Base-by-base conservation (phyloP, 179 eudicot species). In the Spergularia azorica region DNA sequence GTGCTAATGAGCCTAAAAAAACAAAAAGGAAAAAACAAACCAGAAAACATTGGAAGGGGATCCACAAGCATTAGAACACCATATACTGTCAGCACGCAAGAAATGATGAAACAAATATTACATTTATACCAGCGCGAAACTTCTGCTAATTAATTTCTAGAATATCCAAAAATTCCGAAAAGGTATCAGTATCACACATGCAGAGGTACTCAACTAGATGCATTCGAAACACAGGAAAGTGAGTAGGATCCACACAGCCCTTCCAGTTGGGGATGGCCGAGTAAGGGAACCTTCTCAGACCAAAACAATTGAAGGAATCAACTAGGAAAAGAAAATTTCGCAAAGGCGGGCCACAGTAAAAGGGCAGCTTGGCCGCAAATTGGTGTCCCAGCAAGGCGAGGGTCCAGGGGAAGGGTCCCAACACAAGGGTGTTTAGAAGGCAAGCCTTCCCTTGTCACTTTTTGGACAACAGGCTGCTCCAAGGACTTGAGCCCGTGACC, bases 31-130 rank as follows among this genome's bases (percentile, higher is more conserved):
- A 41, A 18, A 63, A 11, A 63, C 66, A 15, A 36, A 48, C 13
- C 67, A 55, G 15, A 51, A 56, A 68, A 64, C 66, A 58, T 26
- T 54, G 43, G 65, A 48, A 69, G 46, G 73, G 70, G 61, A 76
- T 16, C 39, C 32, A 77, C 59, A 73, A 48, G 14, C n/a, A 72
- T 38, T 26, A 17, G 36, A 39, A 70, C 63, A 57, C 16, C 54
- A 68, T 5, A 68, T 56, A 11, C 16, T 5, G 17, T 66, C 16
- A 41, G 46, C 70, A 66, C 20, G 2, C 21, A 41, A 9, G 16
- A n/a, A 39, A 3, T 39, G 6, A 41, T 43, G 20, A 67, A 46
- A 68, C 59, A 21, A 50, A 48, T 12, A 50, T 15, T 21, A 11
- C 2, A 70, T 70, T 20, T 7, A 54, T 54, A 6, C 46, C 59